phyloP scores from a whole-genome alignment of 2,329 filamentous ascomycete species.

The Pyricularia sp. region DNA sequence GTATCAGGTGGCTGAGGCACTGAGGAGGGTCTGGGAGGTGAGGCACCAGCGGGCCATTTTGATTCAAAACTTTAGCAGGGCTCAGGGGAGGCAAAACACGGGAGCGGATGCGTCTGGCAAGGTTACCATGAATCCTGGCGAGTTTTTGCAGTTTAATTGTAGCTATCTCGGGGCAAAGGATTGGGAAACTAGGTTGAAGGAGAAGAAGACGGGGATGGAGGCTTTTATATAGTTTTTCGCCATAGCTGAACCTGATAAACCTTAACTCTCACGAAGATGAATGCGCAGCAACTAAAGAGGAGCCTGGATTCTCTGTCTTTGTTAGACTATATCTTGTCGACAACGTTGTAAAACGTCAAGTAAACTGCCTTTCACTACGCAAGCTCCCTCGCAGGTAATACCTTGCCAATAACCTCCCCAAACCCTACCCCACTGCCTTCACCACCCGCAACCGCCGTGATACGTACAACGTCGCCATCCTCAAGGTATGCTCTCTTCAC shows the following conservation, averaged over 20 bases:
- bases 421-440: slow-evolving; percentile 28
- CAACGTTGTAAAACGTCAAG: not conserved
- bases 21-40: not conserved
- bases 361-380: not conserved
- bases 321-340: too few species aligned
- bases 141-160: not conserved
- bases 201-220: not conserved
- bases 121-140: not conserved
- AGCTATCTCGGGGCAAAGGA: not conserved
- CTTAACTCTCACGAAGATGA: not conserved
- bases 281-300: too few species aligned
- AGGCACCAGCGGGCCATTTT: not conserved
- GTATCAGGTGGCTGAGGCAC: not conserved
- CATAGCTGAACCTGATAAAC: not conserved
- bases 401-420: slow-evolving; percentile 20
- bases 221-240: not conserved
- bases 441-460: slow-evolving; percentile 27
- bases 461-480: slow-evolving; percentile 25
- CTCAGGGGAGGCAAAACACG: not conserved
- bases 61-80: not conserved
- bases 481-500: slow-evolving; percentile 21
- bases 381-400: not conserved
- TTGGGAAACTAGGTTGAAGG: not conserved
- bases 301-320: too few species aligned
- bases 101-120: not conserved